These are phyloP conservation scores for Leishmania gerbilli DNA, from an alignment of 208 protist genomes.

Conservation along the genomic window DNA sequence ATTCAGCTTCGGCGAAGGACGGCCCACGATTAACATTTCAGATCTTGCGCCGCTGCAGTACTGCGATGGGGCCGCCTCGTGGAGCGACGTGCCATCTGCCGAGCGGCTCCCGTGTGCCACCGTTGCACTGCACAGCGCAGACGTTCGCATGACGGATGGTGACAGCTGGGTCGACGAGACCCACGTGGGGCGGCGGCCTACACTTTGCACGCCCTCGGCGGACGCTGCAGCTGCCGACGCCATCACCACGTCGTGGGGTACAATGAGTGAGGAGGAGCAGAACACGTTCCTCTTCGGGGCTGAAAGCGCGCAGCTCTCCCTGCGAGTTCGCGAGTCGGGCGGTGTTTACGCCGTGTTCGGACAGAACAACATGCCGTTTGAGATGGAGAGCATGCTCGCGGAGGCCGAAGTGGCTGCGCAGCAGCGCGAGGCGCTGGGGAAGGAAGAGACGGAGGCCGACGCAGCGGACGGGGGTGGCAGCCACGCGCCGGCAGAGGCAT, in stretches of 20 bases:
- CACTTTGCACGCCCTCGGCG: too few species aligned
- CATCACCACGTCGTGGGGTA: conserved; percentile 1
- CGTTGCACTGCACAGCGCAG: background rate
- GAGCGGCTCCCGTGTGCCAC: background rate
- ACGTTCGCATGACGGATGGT: background rate
- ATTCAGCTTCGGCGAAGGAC: conserved; percentile 68
- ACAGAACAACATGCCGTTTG: conserved; percentile 5
- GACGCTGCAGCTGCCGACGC: background rate
- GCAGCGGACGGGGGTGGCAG: background rate
- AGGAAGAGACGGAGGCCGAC: background rate
- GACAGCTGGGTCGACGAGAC: background rate
- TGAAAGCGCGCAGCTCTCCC: conserved; percentile 18
- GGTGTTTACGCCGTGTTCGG: conserved; percentile 37
- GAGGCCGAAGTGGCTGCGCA: conserved; percentile 9
- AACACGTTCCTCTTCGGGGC: conserved; percentile 43
- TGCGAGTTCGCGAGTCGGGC: conserved; percentile 2
- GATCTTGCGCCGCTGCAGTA: conserved; percentile 44
- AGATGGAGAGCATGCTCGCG: conserved; percentile 13
- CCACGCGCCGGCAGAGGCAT: background rate
- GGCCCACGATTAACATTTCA: conserved; percentile 36
- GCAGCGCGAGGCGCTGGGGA: background rate
- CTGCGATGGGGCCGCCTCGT: conserved; percentile 16
- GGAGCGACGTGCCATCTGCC: background rate
- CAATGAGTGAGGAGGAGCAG: conserved; percentile 40
- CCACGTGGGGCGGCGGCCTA: background rate